Conservation (phyloP, 495 filamentous ascomycete genomes). For the Penicillium bovifimosum region DNA sequence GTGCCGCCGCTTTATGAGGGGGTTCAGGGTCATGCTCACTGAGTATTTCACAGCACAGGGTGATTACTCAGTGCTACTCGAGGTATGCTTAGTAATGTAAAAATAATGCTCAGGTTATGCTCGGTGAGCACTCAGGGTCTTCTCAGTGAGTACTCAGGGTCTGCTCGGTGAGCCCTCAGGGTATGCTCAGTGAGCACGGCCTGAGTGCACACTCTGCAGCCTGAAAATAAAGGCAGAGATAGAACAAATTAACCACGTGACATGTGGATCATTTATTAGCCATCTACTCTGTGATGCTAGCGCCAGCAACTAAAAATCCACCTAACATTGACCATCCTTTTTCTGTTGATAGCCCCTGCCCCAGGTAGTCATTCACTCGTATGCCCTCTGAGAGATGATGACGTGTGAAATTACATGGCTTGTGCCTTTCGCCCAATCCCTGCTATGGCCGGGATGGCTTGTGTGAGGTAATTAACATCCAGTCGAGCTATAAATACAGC, state of each 20-base stretch:
- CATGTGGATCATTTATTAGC: not conserved
- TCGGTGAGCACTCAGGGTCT: not conserved
- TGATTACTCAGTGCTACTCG: not conserved
- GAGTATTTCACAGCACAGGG: not conserved
- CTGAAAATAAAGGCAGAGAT: not conserved
- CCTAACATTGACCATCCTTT: not conserved
- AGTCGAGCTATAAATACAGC: not conserved
- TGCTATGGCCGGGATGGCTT: not conserved
- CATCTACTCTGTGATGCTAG: not conserved
- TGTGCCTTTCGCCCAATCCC: not conserved
- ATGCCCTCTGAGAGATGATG: not conserved
- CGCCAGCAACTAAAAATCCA: not conserved
- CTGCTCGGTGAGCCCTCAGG: too few relatives aligned
- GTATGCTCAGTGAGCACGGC: not conserved
- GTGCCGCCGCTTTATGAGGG: conserved; percentile 7
- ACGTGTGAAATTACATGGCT: not conserved
- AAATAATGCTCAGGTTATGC: not conserved
- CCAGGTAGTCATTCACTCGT: not conserved
- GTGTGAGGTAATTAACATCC: too few relatives aligned
- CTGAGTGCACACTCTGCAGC: not conserved
- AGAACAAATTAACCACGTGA: not conserved
- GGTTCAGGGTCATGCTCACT: not conserved
- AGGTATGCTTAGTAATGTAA: not conserved
- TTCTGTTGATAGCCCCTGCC: not conserved
- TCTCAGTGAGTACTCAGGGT: not conserved